Conservation (phyloP, 768 basidiomycete species). For the Boletus fagicola region DNA sequence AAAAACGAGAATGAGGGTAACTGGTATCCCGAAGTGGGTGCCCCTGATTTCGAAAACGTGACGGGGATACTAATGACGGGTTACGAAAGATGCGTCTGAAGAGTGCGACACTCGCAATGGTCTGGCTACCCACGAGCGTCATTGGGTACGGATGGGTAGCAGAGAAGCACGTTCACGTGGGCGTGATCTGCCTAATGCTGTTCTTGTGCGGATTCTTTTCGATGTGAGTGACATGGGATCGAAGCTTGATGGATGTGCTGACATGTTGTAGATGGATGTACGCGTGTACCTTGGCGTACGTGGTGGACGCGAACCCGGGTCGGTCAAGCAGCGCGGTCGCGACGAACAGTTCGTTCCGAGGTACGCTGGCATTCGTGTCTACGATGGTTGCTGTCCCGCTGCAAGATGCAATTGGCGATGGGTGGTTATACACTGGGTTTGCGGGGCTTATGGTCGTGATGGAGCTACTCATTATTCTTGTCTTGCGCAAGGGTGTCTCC, state of each 20-base stretch:
- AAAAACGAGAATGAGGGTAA: constrained; percentile 46
- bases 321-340: constrained; percentile 75
- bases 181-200: constrained; percentile 67
- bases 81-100: constrained; percentile 63
- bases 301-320: constrained; percentile 85
- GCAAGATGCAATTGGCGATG: constrained; percentile 74
- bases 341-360: constrained; percentile 74
- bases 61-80: background rate
- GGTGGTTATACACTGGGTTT: constrained; percentile 74
- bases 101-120: constrained; percentile 57
- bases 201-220: constrained; percentile 73
- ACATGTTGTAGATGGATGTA: constrained; percentile 50
- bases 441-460: constrained; percentile 51
- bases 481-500: constrained; percentile 52
- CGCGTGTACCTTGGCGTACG: constrained; percentile 72
- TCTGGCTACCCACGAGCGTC: constrained; percentile 54
- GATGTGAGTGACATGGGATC: constrained; percentile 47
- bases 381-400: constrained; percentile 74
- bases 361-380: constrained; percentile 62
- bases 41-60: background rate
- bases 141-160: constrained; percentile 77
- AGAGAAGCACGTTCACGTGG: constrained; percentile 58
- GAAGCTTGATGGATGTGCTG: background rate
- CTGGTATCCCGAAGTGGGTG: constrained; percentile 63
- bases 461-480: constrained; percentile 57